A percentile compares a stretch with the other conserved stretches of the same genome.
These are phyloP conservation scores for Phytophthora tentaculata DNA, from an alignment of 352 stramenopile species.

Conservation along the genomic window DNA sequence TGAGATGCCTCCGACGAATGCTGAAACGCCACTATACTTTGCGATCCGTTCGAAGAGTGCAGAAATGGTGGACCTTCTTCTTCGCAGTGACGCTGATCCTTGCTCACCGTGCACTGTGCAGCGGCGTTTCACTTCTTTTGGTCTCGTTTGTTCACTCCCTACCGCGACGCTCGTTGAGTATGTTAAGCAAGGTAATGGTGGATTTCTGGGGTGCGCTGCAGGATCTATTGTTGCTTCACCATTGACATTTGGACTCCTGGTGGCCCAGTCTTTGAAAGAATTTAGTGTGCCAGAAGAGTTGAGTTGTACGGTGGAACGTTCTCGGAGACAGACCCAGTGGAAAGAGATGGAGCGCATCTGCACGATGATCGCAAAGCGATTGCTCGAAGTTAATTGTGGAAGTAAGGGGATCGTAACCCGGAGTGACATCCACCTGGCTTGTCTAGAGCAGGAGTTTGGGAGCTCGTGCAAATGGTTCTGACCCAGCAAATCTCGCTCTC, in stretches of 20 bases:
- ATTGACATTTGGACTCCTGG: slow-evolving; percentile 54
- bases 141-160: slow-evolving; percentile 24
- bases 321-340: slow-evolving; percentile 44
- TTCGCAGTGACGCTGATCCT: slow-evolving; percentile 46
- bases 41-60: slow-evolving; percentile 60
- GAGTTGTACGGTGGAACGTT: slow-evolving; percentile 21
- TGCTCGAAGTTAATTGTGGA: slow-evolving; percentile 40
- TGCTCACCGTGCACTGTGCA: slow-evolving; percentile 54
- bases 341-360: slow-evolving; percentile 48
- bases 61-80: slow-evolving; percentile 54
- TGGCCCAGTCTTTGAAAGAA: slow-evolving; percentile 33
- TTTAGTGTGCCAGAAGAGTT: slow-evolving; percentile 39
- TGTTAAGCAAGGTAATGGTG: background rate
- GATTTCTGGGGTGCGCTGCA: background rate
- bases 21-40: slow-evolving; percentile 63
- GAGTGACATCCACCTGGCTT: slow-evolving; percentile 55
- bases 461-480: slow-evolving; percentile 48
- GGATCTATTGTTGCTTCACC: slow-evolving; percentile 39
- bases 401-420: slow-evolving; percentile 58
- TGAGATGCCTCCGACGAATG: slow-evolving; percentile 38
- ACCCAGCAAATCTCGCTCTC: slow-evolving; percentile 59
- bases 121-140: slow-evolving; percentile 47
- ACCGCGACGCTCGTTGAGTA: too few species aligned
- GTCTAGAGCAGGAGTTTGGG: slow-evolving; percentile 53
- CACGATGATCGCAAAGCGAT: slow-evolving; percentile 36